A percentile compares a stretch with the other conserved stretches of the same genome.
phyloP scores from a whole-genome alignment of 2,329 filamentous ascomycete genomes.

The Rhynchosporium secalis region DNA sequence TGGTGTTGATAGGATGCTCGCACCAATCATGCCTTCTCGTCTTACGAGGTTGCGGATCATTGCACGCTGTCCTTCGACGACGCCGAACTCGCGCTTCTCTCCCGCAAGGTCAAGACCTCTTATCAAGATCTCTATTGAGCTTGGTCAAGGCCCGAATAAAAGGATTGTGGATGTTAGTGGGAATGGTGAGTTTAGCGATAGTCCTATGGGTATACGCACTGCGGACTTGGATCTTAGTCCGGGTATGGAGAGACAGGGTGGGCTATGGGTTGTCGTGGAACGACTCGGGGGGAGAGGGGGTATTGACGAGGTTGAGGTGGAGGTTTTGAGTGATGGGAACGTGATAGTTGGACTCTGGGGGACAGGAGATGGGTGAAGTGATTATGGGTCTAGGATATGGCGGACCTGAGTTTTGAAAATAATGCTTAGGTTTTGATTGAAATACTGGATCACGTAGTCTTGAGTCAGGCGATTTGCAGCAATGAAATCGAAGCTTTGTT shows the following conservation, averaged over 20 bases:
- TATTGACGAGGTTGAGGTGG: conserved; percentile 54
- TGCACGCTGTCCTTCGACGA: conserved; percentile 22
- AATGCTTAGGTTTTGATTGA: no score
- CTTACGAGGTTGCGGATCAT: conserved; percentile 33
- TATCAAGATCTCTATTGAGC: conserved; percentile 71
- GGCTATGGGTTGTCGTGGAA: conserved; percentile 81
- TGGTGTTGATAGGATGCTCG: conserved; percentile 51
- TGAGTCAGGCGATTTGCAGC: no score
- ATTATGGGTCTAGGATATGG: background rate
- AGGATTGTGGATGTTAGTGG: conserved; percentile 63
- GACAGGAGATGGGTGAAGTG: conserved; percentile 30
- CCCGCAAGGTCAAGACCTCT: conserved; percentile 43
- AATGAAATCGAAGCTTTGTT: no score
- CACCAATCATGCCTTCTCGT: conserved; percentile 32
- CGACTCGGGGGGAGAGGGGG: conserved; percentile 57
- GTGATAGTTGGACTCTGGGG: conserved; percentile 41
- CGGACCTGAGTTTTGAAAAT: background rate
- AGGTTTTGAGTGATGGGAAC: conserved; percentile 46
- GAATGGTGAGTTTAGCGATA: conserved; percentile 75
- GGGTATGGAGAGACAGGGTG: conserved; percentile 52
- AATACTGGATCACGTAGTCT: no score
- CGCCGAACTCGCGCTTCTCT: background rate
- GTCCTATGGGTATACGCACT: conserved; percentile 64
- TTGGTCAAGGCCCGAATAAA: conserved; percentile 69
- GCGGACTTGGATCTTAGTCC: conserved; percentile 75